Conservation (phyloP, 2,329 filamentous ascomycete species). For the Trichoderma sp. region DNA sequence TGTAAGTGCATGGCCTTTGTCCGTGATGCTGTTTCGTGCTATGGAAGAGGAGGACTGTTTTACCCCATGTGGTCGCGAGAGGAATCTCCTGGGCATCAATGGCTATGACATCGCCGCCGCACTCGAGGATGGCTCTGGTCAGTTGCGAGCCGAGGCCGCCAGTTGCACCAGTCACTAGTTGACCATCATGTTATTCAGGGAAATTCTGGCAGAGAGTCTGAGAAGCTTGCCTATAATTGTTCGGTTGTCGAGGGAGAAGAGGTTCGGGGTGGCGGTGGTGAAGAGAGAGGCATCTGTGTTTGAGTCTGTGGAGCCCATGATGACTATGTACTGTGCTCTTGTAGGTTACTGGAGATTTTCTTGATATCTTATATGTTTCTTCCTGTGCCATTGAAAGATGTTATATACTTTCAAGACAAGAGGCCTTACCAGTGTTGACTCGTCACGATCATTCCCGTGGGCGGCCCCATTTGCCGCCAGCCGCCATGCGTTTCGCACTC, state of each 20-base stretch:
- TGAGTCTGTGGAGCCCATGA: conserved; percentile 19
- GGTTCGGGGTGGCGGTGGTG: conserved; percentile 8
- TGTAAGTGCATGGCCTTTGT: background rate
- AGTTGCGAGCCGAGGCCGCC: conserved; percentile 21
- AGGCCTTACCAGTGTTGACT: background rate
- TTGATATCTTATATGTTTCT: background rate
- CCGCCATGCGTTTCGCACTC: background rate
- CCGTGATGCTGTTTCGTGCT: too few species aligned
- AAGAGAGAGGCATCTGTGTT: background rate
- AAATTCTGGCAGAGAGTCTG: too few species aligned
- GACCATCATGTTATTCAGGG: background rate
- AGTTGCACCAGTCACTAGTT: conserved; percentile 20
- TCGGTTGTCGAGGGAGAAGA: conserved; percentile 22
- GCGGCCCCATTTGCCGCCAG: conserved; percentile 26
- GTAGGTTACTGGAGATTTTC: background rate
- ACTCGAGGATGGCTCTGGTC: conserved; percentile 28
- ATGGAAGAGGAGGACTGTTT: background rate
- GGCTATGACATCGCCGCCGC: conserved; percentile 26
- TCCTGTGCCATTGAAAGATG: too few species aligned
- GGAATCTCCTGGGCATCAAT: conserved; percentile 15
- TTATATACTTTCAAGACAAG: background rate
- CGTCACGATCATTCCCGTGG: background rate
- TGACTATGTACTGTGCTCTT: background rate
- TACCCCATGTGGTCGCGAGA: conserved; percentile 17
- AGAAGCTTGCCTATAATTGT: conserved; percentile 19